Percentiles rank a stretch among this genome's conserved stretches.
phyloP scores from a whole-genome alignment of 2,329 filamentous ascomycete genomes.

The Cladosporium sp. region DNA sequence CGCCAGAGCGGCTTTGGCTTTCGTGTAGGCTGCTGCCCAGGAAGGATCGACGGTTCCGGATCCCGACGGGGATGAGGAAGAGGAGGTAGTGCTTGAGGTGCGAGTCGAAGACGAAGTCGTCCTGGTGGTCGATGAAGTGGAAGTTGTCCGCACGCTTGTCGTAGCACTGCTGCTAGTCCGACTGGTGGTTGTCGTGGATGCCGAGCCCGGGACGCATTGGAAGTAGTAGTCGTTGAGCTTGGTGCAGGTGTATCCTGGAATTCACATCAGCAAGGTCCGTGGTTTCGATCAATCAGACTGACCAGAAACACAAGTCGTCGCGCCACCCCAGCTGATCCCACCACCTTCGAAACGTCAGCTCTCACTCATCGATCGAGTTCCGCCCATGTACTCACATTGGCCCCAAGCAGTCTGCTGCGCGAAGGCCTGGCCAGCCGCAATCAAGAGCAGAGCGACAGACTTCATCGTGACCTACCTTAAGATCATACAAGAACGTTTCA shows the following conservation, averaged over 20 bases:
- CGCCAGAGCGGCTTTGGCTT: slow-evolving; percentile 32
- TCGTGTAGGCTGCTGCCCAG: slow-evolving; percentile 34
- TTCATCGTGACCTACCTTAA: too few species aligned
- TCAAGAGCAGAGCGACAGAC: neutral
- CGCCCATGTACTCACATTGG: slow-evolving; percentile 24
- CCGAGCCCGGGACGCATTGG: slow-evolving; percentile 25
- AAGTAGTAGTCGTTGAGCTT: slow-evolving; percentile 30
- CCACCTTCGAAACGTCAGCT: slow-evolving; percentile 17
- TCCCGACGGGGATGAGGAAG: neutral
- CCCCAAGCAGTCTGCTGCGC: slow-evolving; percentile 22
- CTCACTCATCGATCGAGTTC: neutral
- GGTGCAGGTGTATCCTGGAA: slow-evolving; percentile 26
- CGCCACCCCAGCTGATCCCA: slow-evolving; percentile 32
- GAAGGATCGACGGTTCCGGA: neutral
- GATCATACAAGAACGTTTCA: too few species aligned
- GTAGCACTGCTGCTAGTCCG: neutral
- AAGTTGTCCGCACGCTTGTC: neutral
- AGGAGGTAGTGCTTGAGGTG: neutral
- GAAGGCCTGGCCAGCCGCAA: neutral
- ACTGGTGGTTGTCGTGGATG: slow-evolving; percentile 6
- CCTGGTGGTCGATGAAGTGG: neutral
- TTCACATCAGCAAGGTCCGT: neutral
- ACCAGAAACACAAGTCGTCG: slow-evolving; percentile 29
- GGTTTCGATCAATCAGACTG: neutral
- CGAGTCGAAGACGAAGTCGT: neutral